These are phyloP conservation scores for Rhododendron mucronatum DNA, from an alignment of 148 eudicot genomes.

Conservation along the genomic window DNA sequence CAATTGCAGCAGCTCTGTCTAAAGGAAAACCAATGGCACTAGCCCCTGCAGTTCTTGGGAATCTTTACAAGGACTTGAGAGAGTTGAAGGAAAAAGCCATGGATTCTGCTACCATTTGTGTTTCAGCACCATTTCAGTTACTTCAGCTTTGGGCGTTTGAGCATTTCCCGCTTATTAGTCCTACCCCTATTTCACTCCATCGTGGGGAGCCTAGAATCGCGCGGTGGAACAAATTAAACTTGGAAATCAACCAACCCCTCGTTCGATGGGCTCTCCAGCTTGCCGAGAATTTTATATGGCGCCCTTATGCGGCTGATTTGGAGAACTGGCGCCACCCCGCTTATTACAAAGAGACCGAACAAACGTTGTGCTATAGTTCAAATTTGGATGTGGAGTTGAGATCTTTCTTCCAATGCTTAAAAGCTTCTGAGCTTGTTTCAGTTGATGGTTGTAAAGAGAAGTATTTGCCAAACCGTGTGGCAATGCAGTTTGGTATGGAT, in stretches of 20 bases:
- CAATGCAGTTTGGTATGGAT: constrained; percentile 47
- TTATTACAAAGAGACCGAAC: constrained; percentile 24
- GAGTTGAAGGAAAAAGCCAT: constrained; percentile 16
- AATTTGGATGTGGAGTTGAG: constrained; percentile 23
- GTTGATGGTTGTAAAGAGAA: constrained; percentile 21
- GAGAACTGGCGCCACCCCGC: constrained; percentile 24
- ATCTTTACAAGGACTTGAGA: constrained; percentile 24
- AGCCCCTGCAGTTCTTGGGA: constrained; percentile 34
- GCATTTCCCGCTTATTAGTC: constrained; percentile 29
- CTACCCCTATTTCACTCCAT: constrained; percentile 21
- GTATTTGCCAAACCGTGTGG: constrained; percentile 41
- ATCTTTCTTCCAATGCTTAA: constrained; percentile 28
- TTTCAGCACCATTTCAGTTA: constrained; percentile 29
- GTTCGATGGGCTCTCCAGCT: constrained; percentile 19
- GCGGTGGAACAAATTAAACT: constrained; percentile 28
- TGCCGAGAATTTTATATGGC: constrained; percentile 26
- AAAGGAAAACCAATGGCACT: constrained; percentile 20
- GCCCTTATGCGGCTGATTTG: constrained; percentile 34
- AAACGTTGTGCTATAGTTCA: neutral
- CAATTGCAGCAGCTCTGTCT: constrained; percentile 31
- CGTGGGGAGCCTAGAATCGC: constrained; percentile 36
- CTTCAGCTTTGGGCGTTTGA: constrained; percentile 44
- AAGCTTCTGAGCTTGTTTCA: constrained; percentile 23
- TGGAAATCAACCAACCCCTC: constrained; percentile 10
- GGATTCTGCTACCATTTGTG: constrained; percentile 4